Percentiles rank a stretch among this genome's conserved stretches.
phyloP scores from a whole-genome alignment of 257 asterid genomes.

The Ilex aquifolium region DNA sequence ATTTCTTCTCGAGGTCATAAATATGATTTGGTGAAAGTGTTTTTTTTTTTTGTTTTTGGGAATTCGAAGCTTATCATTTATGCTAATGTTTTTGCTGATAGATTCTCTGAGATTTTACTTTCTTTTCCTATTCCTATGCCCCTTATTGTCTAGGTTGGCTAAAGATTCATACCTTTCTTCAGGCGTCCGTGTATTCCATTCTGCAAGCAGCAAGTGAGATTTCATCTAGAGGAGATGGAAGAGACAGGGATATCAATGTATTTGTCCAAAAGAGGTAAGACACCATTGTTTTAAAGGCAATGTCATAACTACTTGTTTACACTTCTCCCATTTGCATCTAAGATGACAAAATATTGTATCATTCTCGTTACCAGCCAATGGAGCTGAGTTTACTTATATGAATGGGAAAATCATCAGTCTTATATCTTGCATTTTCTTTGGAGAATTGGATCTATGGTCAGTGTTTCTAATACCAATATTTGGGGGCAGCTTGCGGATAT shows the following conservation, averaged over 20 bases:
- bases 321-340: not conserved
- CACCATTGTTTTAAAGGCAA: not conserved
- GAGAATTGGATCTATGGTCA: too few species aligned
- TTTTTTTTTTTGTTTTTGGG: not conserved
- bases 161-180: conserved; percentile 28
- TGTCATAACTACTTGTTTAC: conserved; percentile 1
- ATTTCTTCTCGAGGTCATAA: not conserved
- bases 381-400: not conserved
- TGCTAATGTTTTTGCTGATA: not conserved
- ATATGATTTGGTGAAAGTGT: not conserved
- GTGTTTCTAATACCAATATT: too few species aligned
- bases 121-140: conserved; percentile 8
- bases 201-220: conserved; percentile 84
- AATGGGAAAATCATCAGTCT: not conserved
- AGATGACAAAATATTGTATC: too few species aligned
- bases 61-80: too few species aligned
- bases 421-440: not conserved
- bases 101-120: conserved; percentile 6
- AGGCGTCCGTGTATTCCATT: conserved; percentile 90
- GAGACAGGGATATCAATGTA: conserved; percentile 74
- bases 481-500: too few species aligned
- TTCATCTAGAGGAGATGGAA: conserved; percentile 90
- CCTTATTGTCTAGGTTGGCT: conserved; percentile 14
- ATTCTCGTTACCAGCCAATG: too few species aligned
- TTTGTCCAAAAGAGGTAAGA: conserved; percentile 85